These are phyloP conservation scores for Aleurites moluccanus DNA, from an alignment of 441 rosid species.

Conservation along the genomic window DNA sequence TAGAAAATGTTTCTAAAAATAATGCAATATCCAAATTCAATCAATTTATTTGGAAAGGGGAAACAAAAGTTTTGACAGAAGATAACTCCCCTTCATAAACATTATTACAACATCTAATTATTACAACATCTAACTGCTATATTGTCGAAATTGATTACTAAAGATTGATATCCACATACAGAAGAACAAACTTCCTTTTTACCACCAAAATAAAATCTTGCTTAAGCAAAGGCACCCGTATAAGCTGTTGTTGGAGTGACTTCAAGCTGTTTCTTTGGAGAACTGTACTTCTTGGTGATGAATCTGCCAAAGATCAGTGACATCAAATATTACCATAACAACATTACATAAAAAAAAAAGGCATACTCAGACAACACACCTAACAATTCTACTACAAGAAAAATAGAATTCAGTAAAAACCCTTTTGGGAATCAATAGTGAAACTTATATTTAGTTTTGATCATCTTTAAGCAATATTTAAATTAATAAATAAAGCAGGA, in stretches of 20 bases:
- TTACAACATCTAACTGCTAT: no score
- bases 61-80: conserved; percentile 11
- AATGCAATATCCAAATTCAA: background rate
- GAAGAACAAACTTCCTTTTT: background rate
- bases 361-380: background rate
- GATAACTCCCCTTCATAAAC: conserved; percentile 14
- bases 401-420: background rate
- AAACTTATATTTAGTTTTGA: background rate
- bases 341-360: background rate
- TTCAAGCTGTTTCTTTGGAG: conserved; percentile 56
- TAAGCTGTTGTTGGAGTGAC: conserved; percentile 75
- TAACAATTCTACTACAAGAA: background rate
- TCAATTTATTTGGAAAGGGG: conserved; percentile 26
- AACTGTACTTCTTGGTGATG: conserved; percentile 85
- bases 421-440: background rate
- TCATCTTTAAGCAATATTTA: background rate
- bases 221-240: conserved; percentile 64
- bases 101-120: conserved; percentile 20
- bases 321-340: background rate
- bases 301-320: conserved; percentile 47
- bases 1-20: background rate
- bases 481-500: background rate
- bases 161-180: background rate
- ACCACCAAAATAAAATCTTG: conserved; percentile 9
- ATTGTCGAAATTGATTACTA: conserved; percentile 12